Evolutionary conservation across 345 rosid species (phyloP), one percentile per base, ranked within the genome.

Genomic region (Anastatica hierochuntica): DNA sequence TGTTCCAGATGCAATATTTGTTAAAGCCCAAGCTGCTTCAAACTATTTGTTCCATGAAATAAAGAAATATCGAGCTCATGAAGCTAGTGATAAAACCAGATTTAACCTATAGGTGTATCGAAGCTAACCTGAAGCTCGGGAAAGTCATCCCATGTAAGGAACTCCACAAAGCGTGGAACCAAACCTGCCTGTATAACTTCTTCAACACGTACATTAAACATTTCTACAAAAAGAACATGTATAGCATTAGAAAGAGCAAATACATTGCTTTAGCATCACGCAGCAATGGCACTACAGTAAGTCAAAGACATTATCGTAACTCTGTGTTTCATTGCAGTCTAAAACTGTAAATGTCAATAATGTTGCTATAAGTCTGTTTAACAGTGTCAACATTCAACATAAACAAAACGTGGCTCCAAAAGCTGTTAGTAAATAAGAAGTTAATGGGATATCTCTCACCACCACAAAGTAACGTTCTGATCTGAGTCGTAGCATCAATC

Each of bases 11-110:
- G 95, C 90, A 63, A 83, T 83, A 70, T 85, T 85, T 39, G 95
- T 85, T 47, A 85, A 77, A 6, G 90, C 90, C 95, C 95, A 85
- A 64, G 95, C 95, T 2, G 90, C 88, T 69, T 85, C 95, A 47
- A 83, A 85, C 95, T 85, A 59, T 19, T 9, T 40, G 26, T 46
- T 56, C 43, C 44, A 30, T 45, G 4, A n/a, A 23, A 58, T 39
- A 15, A 39, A n/a, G 4, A 41, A 43, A 38, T 15, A 67, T 26
- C 11, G 10, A 68, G 21, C 24, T 51, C 47, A 26, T 23, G 14
- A 67, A 17, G 53, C 19, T 10, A 49, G 14, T 34, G 64, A 36
- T 43, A 9, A 18, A 42, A 65, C 18, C 18, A 56, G 46, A 65
- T 11, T 26, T 35, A 57, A 26, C 5, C n/a, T 19, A 36, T 41